Base-by-base conservation (phyloP, 2,329 filamentous ascomycete genomes). In the Fusarium heterosporum region DNA sequence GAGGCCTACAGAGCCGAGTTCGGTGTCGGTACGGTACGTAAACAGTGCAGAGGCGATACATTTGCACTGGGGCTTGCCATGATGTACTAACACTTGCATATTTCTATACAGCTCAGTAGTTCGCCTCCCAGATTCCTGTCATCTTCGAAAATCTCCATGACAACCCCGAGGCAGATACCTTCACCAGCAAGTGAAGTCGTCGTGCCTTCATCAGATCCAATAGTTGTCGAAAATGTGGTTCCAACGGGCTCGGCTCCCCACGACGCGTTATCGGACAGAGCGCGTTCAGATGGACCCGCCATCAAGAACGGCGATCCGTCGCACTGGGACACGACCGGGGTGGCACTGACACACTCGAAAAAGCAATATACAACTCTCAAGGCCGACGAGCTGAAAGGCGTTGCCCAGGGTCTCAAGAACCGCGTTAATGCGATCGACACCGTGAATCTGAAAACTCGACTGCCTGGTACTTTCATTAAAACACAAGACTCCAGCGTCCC, bases 1-100 rank as follows among this genome's bases (percentile, higher is more conserved):
- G 75, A 79, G 34, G 74, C 74, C 55, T 76, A 81, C 65, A 77
- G 76, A 62, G 74, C 71, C 19, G 73, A 79, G 57, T 78, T 81
- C 57, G 80, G 79, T 55, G 73, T 79, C 16, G 77, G 73, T 45
- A 70, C 73, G 73, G 80, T 82, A 75, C 72, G 80, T 81, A 68
- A 17, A 65, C 68, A 67, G 61, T 72, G 68, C 49, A 59, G 41
- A 38, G 40, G 47, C 28, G 30, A 34, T 45, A 6, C 14, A 14
- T 25, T 32, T 51, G 39, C 68, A 70, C 67, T 70, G 67, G 67
- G 61, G 53, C 41, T 60, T 28, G 38, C 46, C 57, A 49, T 36
- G 49, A 50, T 55, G 57, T 50, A 51, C 67, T 70, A 66, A 68
- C 64, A 64, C 51, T 58, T 55, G 32, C 36, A 46, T 43, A 17